Evolutionary conservation across 768 basidiomycete genomes (phyloP).

Genomic region (Coprinopsis marcescibilis): DNA sequence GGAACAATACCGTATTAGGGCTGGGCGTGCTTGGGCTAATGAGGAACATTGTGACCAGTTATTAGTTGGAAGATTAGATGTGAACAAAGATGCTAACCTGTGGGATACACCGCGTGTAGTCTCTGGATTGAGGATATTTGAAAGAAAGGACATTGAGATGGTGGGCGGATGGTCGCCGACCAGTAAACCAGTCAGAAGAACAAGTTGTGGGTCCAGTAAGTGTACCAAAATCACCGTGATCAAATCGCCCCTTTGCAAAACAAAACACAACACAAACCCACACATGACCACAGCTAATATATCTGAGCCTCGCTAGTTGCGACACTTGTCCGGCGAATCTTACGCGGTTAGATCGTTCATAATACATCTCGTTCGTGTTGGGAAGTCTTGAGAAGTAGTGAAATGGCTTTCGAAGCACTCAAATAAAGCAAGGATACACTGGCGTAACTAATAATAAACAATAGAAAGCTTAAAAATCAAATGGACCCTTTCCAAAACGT

Average conservation of each 20-base stretch:
- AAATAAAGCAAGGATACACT: too few relatives aligned
- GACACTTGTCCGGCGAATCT: too few relatives aligned
- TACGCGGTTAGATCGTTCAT: too few relatives aligned
- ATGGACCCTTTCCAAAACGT: too few relatives aligned
- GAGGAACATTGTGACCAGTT: slow-evolving; percentile 15
- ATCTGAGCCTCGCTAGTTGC: background rate
- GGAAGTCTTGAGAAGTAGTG: too few relatives aligned
- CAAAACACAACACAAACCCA: slow-evolving; percentile 12
- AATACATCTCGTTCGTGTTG: too few relatives aligned
- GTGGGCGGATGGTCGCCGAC: slow-evolving; percentile 18
- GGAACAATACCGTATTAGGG: background rate
- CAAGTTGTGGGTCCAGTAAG: slow-evolving; percentile 30
- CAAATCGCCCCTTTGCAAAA: slow-evolving; percentile 11
- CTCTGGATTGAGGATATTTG: slow-evolving; percentile 53
- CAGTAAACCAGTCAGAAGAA: slow-evolving; percentile 7
- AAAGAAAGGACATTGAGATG: slow-evolving; percentile 56
- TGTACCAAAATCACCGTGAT: slow-evolving; percentile 20
- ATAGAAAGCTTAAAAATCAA: too few relatives aligned
- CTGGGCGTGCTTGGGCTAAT: background rate
- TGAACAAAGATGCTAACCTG: slow-evolving; percentile 31
- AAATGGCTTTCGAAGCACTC: too few relatives aligned
- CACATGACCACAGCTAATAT: slow-evolving; percentile 3
- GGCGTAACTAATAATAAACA: too few relatives aligned
- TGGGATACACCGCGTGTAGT: slow-evolving; percentile 29
- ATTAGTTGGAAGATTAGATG: slow-evolving; percentile 9